phyloP scores from a whole-genome alignment of 2,329 filamentous ascomycete species.

The Salinomyces thailandicus region DNA sequence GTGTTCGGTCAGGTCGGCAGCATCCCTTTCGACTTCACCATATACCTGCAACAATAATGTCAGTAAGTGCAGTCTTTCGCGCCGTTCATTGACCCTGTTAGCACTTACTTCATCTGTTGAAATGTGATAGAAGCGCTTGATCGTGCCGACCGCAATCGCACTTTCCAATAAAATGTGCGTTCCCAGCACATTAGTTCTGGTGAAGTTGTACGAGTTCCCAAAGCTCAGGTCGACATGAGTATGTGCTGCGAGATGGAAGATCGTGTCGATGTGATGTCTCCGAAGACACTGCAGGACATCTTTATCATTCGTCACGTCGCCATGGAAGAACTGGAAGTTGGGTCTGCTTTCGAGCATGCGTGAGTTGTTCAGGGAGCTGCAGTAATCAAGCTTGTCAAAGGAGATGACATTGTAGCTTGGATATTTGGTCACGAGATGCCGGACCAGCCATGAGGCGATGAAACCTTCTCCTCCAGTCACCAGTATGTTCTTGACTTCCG shows the following conservation, averaged over 20 bases:
- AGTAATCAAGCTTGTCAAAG: conserved; percentile 79
- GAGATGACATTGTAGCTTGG: conserved; percentile 69
- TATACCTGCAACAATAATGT: conserved; percentile 51
- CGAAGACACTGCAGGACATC: conserved; percentile 63
- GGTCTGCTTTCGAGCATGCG: conserved; percentile 53
- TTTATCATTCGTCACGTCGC: conserved; percentile 61
- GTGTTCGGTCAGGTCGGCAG: conserved; percentile 60
- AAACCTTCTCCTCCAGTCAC: conserved; percentile 77
- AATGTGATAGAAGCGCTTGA: conserved; percentile 68
- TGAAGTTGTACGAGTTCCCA: conserved; percentile 72
- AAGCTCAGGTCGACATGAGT: conserved; percentile 77
- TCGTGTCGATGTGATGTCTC: conserved; percentile 62
- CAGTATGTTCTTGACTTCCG: conserved; percentile 68
- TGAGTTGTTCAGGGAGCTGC: conserved; percentile 70
- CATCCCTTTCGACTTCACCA: conserved; percentile 63
- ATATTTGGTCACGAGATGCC: conserved; percentile 66
- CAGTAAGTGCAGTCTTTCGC: neutral
- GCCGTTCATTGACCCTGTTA: neutral
- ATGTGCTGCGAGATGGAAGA: conserved; percentile 79
- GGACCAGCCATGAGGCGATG: conserved; percentile 76
- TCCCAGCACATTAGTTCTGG: conserved; percentile 69
- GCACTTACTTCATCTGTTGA: conserved; percentile 54
- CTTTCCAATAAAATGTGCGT: conserved; percentile 75
- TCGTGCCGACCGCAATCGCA: conserved; percentile 54
- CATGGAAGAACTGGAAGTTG: conserved; percentile 72